These are phyloP conservation scores for Saccharum officinarum DNA, from an alignment of 176 grass and related monocot species.

Conservation along the genomic window DNA sequence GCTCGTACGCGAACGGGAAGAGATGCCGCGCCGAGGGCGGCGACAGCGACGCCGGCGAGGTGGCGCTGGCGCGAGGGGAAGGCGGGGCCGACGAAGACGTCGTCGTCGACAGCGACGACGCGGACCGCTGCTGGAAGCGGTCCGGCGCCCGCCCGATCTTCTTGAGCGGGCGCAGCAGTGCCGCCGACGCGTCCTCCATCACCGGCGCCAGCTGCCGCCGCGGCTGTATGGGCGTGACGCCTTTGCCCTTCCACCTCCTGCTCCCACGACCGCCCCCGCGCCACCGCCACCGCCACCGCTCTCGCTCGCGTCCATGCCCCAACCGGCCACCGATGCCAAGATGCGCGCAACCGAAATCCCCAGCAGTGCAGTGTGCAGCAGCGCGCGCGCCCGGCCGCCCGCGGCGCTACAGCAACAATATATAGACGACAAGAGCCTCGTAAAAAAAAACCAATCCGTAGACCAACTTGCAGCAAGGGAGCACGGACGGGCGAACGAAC, in stretches of 20 bases:
- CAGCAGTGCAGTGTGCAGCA: background rate
- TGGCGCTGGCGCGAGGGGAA: constrained; percentile 38
- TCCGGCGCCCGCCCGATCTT: constrained; percentile 63
- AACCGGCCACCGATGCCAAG: background rate
- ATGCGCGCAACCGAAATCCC: background rate
- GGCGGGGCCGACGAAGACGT: constrained; percentile 44
- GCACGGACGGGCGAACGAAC: background rate
- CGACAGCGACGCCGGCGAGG: background rate
- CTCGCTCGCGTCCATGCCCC: constrained; percentile 37
- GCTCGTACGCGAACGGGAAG: constrained; percentile 71
- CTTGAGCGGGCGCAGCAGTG: constrained; percentile 52
- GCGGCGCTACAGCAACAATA: constrained; percentile 19
- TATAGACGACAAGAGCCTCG: background rate
- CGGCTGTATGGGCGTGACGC: constrained; percentile 52
- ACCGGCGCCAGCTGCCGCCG: constrained; percentile 50
- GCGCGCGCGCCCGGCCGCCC: background rate
- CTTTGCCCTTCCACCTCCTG: constrained; percentile 43
- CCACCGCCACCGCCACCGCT: constrained; percentile 16
- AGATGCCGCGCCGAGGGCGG: constrained; percentile 40
- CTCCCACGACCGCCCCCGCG: constrained; percentile 16
- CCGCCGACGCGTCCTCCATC: constrained; percentile 46
- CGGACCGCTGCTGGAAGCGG: constrained; percentile 33
- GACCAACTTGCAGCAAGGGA: constrained; percentile 7
- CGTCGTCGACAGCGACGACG: constrained; percentile 33
- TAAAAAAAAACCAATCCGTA: constrained; percentile 38